Base-by-base conservation (phyloP, 257 asterid species). In the Hygrophila difformis region DNA sequence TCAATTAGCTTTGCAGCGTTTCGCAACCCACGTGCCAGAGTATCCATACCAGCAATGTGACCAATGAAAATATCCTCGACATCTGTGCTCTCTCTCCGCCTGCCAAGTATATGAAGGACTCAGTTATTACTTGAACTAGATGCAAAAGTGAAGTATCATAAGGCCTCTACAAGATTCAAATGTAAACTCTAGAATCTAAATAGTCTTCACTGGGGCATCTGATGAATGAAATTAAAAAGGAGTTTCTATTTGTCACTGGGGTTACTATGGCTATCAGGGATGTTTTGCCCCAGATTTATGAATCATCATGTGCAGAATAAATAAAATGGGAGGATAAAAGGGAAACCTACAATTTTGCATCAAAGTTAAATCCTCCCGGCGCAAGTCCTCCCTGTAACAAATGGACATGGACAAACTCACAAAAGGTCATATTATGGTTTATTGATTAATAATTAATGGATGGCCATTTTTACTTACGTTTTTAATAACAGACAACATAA, bases 31-130 rank as follows among this genome's bases (percentile, higher is more conserved):
- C 97, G 96, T 11, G 94, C 97, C 8, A 91, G 62, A 16, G 55
- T 49, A 14, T 29, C 47, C 51, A 4, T 62, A 6, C 57, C 26
- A 39, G 87, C 97, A 54, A 91, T 83, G 53, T 91, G 99, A 42
- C 89, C 97, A 14, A 91, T 81, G 44, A 86, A 86, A 18, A 91
- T 28, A 60, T 91, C 99, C 37, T 91, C 97, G 11, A 91, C 95
- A 44, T 91, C 99, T 0, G 99, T 91, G 59, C 99, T 91, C 71
- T 91, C 99, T 60, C 99, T 76, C 41, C 99, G 88, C 82, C 97
- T 89, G 40, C 44, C 6, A 37, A 14, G 14, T 13, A 33, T 10
- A 35, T 61, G 18, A 19, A 50, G 24, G 8, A 5, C 12, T 41
- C 44, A 16, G 8, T 50, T 20, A 13, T 9, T 24, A 2, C 13